These are phyloP conservation scores for Cucumis hystrix DNA, from an alignment of 306 rosid species.

Conservation along the genomic window DNA sequence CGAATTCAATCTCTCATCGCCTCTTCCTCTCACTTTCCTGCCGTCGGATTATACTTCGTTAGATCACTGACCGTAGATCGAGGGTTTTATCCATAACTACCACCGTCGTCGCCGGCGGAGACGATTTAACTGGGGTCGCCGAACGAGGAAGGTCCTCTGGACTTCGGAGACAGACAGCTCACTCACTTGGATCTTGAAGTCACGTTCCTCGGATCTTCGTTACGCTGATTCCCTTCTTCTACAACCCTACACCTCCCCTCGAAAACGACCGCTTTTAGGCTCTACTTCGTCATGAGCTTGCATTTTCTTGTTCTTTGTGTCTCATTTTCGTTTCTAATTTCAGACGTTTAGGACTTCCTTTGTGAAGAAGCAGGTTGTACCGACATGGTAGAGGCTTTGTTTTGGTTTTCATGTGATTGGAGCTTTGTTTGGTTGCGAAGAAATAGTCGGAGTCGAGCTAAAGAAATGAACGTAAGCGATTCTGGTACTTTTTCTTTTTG, in stretches of 20 bases:
- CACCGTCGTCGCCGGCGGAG: slow-evolving; percentile 1
- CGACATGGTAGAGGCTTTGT: neutral
- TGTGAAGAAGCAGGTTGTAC: neutral
- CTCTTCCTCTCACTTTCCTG: neutral
- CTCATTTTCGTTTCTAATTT: neutral
- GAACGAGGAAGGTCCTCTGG: neutral
- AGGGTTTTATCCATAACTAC: slow-evolving; percentile 3
- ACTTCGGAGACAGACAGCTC: neutral
- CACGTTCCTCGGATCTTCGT: neutral
- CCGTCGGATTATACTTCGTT: neutral
- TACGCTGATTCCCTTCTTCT: neutral
- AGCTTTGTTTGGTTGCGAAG: slow-evolving; percentile 1
- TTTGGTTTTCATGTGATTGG: neutral
- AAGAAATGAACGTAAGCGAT: neutral
- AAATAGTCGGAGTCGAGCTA: neutral
- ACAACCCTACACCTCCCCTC: neutral
- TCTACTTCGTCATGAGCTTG: neutral
- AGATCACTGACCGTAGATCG: slow-evolving; percentile 2
- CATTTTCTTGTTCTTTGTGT: neutral
- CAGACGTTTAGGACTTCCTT: neutral
- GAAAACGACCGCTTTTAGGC: neutral
- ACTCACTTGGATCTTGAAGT: neutral
- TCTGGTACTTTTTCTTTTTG: neutral
- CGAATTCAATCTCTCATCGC: neutral
- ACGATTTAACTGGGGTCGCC: neutral